Base-by-base conservation (phyloP, 805 yeast species). In the Saccharomycopsis javanensis region DNA sequence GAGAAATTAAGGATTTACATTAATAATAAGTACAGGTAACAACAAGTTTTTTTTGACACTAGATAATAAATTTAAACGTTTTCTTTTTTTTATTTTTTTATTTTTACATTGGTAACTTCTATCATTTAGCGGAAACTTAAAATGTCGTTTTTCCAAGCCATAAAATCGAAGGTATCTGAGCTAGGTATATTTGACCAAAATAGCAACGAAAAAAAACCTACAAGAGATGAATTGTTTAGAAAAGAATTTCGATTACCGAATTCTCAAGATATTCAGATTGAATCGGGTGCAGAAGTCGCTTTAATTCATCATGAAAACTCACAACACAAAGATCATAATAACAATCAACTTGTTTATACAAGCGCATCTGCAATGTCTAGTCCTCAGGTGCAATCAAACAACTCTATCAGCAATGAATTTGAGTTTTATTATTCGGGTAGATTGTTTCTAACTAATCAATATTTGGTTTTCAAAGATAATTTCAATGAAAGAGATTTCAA, bases 381-480 rank as follows among this genome's bases (percentile, higher is more conserved):
- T 31, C 61, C 61, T 4, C 45, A 18, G 31, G 15, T 52, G 4
- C 48, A 42, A 7, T 10, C 48, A 5, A 27, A 42, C 10, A n/a
- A 25, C n/a, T 10, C 5, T n/a, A 35, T 28, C 27, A 54, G 20
- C 13, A 51, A 38, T 28, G 48, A 18, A 30, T 31, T 60, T 20
- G 58, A 68, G 8, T 69, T 73, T 4, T 69, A 70, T 58, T 71
- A 75, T 74, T 70, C 86, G 55, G 87, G 99, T 64, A 71, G 76
- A 71, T 64, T 91, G n/a, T 84, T 74, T 63, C 68, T 94, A 50
- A 86, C 96, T 1, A 81, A 81, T 56, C 87, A 85, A 62, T 94
- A 82, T 66, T 67, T 94, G 37, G 80, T 87, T 23, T 92, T 91
- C 66, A 76, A 80, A 59, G 89, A 88, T 63, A 77, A 80, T 5